phyloP scores from a whole-genome alignment of 768 basidiomycete genomes.

The Boletus subparvulus region DNA sequence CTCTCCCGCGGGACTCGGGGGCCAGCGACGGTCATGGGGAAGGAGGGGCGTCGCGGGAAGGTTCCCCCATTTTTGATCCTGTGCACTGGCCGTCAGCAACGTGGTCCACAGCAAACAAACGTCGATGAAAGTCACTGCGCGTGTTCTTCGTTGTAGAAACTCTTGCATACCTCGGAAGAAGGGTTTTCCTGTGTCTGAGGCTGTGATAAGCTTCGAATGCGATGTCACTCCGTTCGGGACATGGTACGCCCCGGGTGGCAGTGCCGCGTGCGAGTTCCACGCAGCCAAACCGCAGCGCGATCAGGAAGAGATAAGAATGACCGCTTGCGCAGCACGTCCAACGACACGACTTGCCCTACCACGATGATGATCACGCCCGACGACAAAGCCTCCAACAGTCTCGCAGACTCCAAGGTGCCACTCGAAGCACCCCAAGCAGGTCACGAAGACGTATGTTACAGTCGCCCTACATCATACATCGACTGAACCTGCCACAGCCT shows the following conservation, averaged over 20 bases:
- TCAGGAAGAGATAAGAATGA: no score
- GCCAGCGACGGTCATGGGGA: constrained; percentile 28
- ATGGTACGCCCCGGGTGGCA: background rate
- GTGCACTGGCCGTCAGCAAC: background rate
- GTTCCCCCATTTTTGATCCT: background rate
- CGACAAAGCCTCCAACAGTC: background rate
- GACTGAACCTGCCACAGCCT: constrained; percentile 11
- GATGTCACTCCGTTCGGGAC: no score
- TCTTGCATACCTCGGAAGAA: no score
- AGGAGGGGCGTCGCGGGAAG: background rate
- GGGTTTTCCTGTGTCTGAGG: background rate
- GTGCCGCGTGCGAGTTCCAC: background rate
- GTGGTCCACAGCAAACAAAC: constrained; percentile 1
- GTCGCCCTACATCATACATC: no score
- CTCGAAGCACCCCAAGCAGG: background rate
- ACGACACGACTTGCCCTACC: background rate
- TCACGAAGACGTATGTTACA: constrained; percentile 7
- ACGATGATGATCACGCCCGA: constrained; percentile 5
- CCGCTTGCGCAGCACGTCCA: no score
- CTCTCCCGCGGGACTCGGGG: constrained; percentile 16
- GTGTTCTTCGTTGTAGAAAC: no score
- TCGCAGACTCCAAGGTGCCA: background rate
- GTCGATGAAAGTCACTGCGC: background rate
- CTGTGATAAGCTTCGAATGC: background rate
- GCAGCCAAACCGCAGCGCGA: no score